phyloP scores from a whole-genome alignment of 208 protist species.

The Trypanosoma mega region DNA sequence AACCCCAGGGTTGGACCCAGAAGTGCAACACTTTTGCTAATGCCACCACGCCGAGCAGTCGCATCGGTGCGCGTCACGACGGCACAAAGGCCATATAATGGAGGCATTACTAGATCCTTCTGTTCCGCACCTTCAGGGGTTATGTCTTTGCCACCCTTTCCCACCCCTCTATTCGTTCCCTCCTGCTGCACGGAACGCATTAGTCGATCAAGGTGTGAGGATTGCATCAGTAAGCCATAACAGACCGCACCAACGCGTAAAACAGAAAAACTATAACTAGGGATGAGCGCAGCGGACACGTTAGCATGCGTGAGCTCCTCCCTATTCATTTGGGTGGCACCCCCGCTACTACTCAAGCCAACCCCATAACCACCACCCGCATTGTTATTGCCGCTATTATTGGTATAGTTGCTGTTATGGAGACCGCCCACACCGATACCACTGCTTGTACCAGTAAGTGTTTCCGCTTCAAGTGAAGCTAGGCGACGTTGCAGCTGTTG shows the following conservation, averaged over 20 bases:
- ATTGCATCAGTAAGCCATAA: slow-evolving; percentile 11
- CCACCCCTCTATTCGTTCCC: background rate
- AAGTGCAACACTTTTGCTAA: slow-evolving; percentile 78
- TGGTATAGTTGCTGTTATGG: too few species aligned
- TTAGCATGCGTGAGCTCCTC: too few species aligned
- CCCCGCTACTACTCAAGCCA: too few species aligned
- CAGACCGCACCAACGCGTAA: background rate
- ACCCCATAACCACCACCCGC: too few species aligned
- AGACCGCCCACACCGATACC: too few species aligned
- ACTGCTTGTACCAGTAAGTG: background rate
- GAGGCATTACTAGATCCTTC: slow-evolving; percentile 1
- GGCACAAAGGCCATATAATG: slow-evolving; percentile 67
- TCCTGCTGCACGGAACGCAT: background rate
- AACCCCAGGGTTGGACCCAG: slow-evolving; percentile 63
- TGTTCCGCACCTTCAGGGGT: background rate
- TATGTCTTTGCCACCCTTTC: background rate
- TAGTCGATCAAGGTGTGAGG: background rate
- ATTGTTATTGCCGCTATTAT: too few species aligned
- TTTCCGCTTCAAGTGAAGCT: background rate
- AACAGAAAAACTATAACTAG: slow-evolving; percentile 9
- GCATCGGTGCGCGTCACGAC: slow-evolving; percentile 69
- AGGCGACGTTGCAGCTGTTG: background rate
- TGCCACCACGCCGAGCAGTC: slow-evolving; percentile 58
- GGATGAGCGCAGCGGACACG: background rate
- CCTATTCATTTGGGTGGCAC: too few species aligned